Base-by-base conservation (phyloP, 2,329 filamentous ascomycete species). In the Fusarium brevicatenulatum region DNA sequence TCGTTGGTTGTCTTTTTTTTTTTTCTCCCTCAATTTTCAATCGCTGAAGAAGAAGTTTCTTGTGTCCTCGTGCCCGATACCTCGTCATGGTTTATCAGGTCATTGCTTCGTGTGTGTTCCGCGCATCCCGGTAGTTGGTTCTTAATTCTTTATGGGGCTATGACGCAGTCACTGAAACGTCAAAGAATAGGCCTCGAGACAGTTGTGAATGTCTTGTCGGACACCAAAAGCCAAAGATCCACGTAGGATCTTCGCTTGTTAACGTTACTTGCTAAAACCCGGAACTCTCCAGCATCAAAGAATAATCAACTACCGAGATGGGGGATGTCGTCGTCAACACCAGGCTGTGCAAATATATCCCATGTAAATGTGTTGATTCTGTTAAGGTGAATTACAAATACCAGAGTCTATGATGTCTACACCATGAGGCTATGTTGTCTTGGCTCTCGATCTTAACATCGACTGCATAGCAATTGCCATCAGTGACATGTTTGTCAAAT, bases 151-250 rank as follows among this genome's bases (percentile, higher is more conserved):
- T 44, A 74, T 46, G 62, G 70, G 67, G 71, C 71, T 65, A 73
- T 73, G 71, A 73, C 71, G 71, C 71, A 73, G 64, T 37, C 37
- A 54, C 36, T 68, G 57, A 66, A 68, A 63, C 66, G 57, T 71
- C 46, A 46, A 56, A 66, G 49, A 60, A 50, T 21, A 50, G 40
- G 32, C 54, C 57, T 47, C 39, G 23, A 43, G 21, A 23, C 10
- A 13, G 50, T 40, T 54, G 34, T n/a, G 37, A 34, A 42, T 36
- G 37, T 28, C n/a, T 28, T 44, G 67, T 68, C 58, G 55, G 58
- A 70, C 64, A 44, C 25, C 21, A 40, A 36, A 32, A 43, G 32
- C 25, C 25, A 55, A 61, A 62, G 37, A 54, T 62, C 57, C 62
- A 71, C 57, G 66, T 68, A 43, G 60, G 66, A 71, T 66, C 37